Conservation (phyloP, 352 stramenopile species). For the Phytopythium chamaehyphon region DNA sequence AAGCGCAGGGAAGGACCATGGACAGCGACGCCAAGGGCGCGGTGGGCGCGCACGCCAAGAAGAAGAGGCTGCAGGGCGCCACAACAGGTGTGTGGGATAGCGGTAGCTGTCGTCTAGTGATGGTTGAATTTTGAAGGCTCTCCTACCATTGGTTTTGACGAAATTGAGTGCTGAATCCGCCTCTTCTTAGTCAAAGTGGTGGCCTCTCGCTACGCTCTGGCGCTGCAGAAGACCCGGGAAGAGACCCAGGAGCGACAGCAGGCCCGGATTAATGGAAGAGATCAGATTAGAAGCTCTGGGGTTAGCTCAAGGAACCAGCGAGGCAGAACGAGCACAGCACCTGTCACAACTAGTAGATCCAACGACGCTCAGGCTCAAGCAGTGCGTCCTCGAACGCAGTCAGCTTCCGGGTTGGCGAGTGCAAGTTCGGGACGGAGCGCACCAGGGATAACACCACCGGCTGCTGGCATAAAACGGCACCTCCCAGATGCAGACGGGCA, state of each 20-base stretch:
- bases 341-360: too few relatives aligned
- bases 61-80: constrained; percentile 5
- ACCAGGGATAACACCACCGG: not conserved
- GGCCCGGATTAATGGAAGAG: not conserved
- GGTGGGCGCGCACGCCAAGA: not conserved
- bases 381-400: not conserved
- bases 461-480: constrained; percentile 2
- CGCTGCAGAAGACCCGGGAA: constrained; percentile 39
- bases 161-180: too few relatives aligned
- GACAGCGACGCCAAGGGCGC: not conserved
- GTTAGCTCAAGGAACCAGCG: too few relatives aligned
- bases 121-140: not conserved
- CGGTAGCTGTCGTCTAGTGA: not conserved
- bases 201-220: constrained; percentile 51
- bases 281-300: not conserved
- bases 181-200: constrained; percentile 43
- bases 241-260: constrained; percentile 6
- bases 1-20: not conserved
- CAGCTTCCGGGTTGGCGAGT: constrained; percentile 4
- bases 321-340: not conserved
- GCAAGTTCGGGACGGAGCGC: not conserved
- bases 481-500: not conserved
- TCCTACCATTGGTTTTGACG: not conserved
- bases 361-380: too few relatives aligned
- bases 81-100: constrained; percentile 7